Percentiles rank a stretch among this genome's conserved stretches.
Conservation (phyloP, 192 early-diverging fungal species). For the Diversispora epigaea region DNA sequence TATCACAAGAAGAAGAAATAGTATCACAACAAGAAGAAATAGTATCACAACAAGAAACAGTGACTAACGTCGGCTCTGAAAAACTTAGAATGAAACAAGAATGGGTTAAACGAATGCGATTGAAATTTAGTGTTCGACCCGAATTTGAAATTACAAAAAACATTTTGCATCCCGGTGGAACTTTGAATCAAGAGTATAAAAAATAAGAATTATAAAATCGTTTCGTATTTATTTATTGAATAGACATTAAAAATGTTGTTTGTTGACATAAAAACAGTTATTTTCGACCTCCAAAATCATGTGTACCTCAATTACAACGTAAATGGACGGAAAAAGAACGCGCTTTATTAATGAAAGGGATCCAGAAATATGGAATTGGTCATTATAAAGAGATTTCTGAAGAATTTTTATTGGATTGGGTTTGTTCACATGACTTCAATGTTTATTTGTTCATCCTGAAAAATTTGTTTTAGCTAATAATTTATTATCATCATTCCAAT, state of each 20-base stretch:
- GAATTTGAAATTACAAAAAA: constrained; percentile 84
- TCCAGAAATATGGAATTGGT: constrained; percentile 81
- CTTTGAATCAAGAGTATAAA: constrained; percentile 81
- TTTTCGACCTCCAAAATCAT: constrained; percentile 73
- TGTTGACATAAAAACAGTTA: constrained; percentile 50
- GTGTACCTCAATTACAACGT: constrained; percentile 49
- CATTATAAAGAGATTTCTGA: constrained; percentile 87
- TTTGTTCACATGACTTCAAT: constrained; percentile 34
- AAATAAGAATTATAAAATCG: no score
- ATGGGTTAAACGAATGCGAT: constrained; percentile 77
- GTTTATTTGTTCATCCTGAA: background rate
- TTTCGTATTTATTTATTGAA: constrained; percentile 21
- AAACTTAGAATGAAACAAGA: constrained; percentile 49
- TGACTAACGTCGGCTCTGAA: background rate
- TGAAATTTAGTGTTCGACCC: constrained; percentile 79
- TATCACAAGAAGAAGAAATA: no score
- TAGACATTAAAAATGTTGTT: background rate
- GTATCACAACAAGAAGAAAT: no score
- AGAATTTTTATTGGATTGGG: constrained; percentile 73
- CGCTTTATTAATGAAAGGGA: constrained; percentile 70
- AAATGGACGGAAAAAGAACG: constrained; percentile 88
- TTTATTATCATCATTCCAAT: background rate
- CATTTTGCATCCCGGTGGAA: constrained; percentile 81
- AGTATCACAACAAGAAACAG: background rate
- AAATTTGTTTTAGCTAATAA: constrained; percentile 6